Evolutionary conservation across 2,329 filamentous ascomycete genomes (phyloP).

Genomic region (Fusarium acutatum): DNA sequence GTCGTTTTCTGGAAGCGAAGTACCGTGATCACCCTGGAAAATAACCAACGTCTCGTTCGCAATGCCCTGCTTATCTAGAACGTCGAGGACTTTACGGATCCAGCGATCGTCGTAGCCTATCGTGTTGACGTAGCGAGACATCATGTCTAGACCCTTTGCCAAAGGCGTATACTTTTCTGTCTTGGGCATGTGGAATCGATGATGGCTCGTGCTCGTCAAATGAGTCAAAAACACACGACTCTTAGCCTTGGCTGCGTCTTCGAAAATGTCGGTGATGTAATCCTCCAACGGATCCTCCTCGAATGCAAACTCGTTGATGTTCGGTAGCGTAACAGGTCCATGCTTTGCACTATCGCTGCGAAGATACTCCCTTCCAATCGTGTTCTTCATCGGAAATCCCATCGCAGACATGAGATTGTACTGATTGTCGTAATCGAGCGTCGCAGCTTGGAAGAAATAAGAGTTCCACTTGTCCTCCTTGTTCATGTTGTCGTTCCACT

Average conservation of each 20-base stretch:
- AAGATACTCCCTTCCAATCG: slow-evolving; percentile 44
- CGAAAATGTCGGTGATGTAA: slow-evolving; percentile 47
- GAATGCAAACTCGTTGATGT: slow-evolving; percentile 49
- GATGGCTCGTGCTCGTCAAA: slow-evolving; percentile 49
- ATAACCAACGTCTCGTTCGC: slow-evolving; percentile 47
- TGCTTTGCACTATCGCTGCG: slow-evolving; percentile 42
- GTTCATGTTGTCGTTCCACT: not conserved
- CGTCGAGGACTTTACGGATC: slow-evolving; percentile 42
- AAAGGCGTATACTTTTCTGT: slow-evolving; percentile 42
- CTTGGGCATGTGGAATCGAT: slow-evolving; percentile 44
- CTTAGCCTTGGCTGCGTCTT: slow-evolving; percentile 41
- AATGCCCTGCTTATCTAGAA: slow-evolving; percentile 45
- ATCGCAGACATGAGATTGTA: slow-evolving; percentile 43
- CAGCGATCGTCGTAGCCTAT: slow-evolving; percentile 46
- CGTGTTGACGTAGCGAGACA: slow-evolving; percentile 46
- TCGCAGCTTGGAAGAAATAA: slow-evolving; percentile 47
- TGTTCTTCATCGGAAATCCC: slow-evolving; percentile 42
- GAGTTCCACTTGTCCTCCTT: slow-evolving; percentile 44
- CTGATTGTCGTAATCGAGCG: slow-evolving; percentile 47
- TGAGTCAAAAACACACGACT: slow-evolving; percentile 48
- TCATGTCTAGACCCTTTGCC: slow-evolving; percentile 40
- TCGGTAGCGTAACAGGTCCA: slow-evolving; percentile 40
- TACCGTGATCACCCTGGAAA: slow-evolving; percentile 46
- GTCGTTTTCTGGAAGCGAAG: slow-evolving; percentile 46
- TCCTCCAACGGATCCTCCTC: slow-evolving; percentile 44